Evolutionary conservation across 1,284 basidiomycete species (phyloP).

Genomic region (Chalciporus sp.): DNA sequence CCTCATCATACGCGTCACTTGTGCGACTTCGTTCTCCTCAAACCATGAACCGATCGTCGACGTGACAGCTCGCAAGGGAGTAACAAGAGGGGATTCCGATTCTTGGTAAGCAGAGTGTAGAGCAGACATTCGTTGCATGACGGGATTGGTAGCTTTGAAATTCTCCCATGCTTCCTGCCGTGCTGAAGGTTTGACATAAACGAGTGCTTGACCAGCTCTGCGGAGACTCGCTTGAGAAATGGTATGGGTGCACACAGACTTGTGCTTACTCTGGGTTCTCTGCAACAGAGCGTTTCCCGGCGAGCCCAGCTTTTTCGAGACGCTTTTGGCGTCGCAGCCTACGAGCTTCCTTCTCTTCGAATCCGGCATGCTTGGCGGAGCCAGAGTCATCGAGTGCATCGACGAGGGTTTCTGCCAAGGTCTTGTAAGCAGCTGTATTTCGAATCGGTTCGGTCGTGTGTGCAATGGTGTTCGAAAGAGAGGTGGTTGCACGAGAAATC

Average conservation of each 20-base stretch:
- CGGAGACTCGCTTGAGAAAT: constrained; percentile 2
- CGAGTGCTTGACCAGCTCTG: constrained; percentile 84
- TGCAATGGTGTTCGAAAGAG: constrained; percentile 78
- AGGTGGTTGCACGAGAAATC: constrained; percentile 80
- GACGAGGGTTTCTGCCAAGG: constrained; percentile 83
- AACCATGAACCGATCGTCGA: constrained; percentile 88
- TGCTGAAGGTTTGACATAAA: constrained; percentile 81
- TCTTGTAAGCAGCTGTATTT: constrained; percentile 94
- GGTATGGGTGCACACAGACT: not conserved
- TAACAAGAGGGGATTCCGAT: constrained; percentile 90
- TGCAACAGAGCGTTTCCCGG: constrained; percentile 57
- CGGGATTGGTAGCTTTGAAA: constrained; percentile 74
- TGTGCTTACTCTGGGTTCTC: constrained; percentile 80
- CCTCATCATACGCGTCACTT: constrained; percentile 88
- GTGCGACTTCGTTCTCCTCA: constrained; percentile 97
- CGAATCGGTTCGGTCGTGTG: constrained; percentile 91
- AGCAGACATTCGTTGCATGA: constrained; percentile 62
- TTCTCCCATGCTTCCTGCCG: constrained; percentile 77
- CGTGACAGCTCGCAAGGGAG: constrained; percentile 82
- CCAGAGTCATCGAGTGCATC: constrained; percentile 96
- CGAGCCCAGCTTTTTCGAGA: constrained; percentile 81
- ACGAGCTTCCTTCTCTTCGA: constrained; percentile 89
- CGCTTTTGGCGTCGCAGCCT: constrained; percentile 74
- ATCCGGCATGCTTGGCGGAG: constrained; percentile 90
- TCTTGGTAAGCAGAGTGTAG: constrained; percentile 84